Evolutionary conservation across 2,329 filamentous ascomycete genomes (phyloP), one percentile per base, ranked within the genome.

Genomic region (Pyricularia pennisetigena): DNA sequence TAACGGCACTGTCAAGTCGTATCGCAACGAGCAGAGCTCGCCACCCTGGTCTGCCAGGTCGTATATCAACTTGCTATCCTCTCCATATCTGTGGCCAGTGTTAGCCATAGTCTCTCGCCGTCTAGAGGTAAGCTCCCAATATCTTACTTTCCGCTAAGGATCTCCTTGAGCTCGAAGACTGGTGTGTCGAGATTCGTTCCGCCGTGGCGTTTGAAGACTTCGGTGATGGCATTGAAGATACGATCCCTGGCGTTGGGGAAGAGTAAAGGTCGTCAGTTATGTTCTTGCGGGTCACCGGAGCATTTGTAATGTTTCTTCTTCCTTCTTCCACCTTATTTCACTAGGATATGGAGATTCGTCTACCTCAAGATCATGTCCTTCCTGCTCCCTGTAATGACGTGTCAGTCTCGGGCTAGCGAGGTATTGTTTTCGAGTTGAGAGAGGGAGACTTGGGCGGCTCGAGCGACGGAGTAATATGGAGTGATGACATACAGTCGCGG

Each of bases 41-140:
- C 92, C 92, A 72, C 91, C 92, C 76, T 95, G 91, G 75, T 95
- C 91, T 72, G 89, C 88, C 71, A 94, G 85, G 76, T 94, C 90
- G 80, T 94, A 94, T 79, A 76, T 76, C 68, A 76, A 72, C 66
- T 92, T 92, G 74, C 88, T 90, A 79, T 93, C 90, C 79, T 93
- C 90, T 76, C 90, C 90, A 79, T 93, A 93, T 82, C 93, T 92
- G 68, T 90, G 90, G 28, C 88, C 83, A 29, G 14, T 30, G 59
- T 62, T 12, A 62, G 59, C 59, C 24, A 20, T 28, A 10, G 5
- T 62, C 29, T 10, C 6, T 71, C 70, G 70, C 73, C 32, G 70
- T 69, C 10, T 20, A 24, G 59, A 24, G 24, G 4, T 72, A 72
- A 66, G 73, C 71, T 61, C 72, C 72, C 70, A 14, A 9, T 28